phyloP scores from a whole-genome alignment of 148 eudicot genomes.

The Camellia sinensis region DNA sequence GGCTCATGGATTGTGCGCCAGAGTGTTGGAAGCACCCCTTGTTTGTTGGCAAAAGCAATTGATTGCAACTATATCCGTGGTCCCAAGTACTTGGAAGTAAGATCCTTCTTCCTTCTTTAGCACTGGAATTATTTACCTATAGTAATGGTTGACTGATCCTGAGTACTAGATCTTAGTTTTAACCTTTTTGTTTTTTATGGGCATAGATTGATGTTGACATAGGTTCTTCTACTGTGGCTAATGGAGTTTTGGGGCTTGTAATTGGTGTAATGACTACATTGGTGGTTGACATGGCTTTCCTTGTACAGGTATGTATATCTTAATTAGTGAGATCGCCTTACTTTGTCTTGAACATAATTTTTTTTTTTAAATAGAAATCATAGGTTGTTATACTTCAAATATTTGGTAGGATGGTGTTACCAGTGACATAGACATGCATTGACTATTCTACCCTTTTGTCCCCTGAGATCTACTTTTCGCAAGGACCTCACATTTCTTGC shows the following conservation, averaged over 20 bases:
- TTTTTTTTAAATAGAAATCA: neutral
- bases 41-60: constrained; percentile 88
- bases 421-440: neutral
- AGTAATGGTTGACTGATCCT: neutral
- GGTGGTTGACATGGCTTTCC: constrained; percentile 99
- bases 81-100: constrained; percentile 89
- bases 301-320: constrained; percentile 75
- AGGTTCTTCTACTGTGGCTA: constrained; percentile 98
- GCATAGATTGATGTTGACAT: constrained; percentile 92
- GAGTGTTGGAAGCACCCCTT: constrained; percentile 98
- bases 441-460: neutral
- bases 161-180: neutral
- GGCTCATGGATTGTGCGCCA: constrained; percentile 99
- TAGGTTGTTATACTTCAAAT: neutral
- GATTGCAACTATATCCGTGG: constrained; percentile 98
- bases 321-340: neutral
- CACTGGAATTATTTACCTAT: neutral
- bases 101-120: constrained; percentile 8
- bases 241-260: constrained; percentile 98
- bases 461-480: neutral
- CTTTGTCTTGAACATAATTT: neutral
- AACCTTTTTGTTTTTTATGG: constrained; percentile 10
- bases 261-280: constrained; percentile 89
- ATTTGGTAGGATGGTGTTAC: neutral
- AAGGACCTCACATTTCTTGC: neutral